phyloP scores from a whole-genome alignment of 1,139 yeast genomes.

The Taphrina deformans region DNA sequence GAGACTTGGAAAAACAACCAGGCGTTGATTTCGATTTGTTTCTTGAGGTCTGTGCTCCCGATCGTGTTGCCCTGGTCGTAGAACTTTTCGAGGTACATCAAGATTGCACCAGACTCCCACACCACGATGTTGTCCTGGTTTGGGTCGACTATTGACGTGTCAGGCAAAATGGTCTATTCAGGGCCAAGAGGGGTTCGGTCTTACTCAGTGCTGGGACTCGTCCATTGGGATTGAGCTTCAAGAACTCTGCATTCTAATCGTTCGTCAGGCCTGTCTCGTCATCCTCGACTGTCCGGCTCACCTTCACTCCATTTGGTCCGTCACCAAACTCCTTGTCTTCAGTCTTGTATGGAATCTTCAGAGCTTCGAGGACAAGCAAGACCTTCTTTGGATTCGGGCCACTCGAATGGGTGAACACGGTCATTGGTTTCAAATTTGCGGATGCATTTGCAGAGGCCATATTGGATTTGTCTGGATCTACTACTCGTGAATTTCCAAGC shows the following conservation, averaged over 20 bases:
- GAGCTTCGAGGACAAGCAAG: constrained; percentile 82
- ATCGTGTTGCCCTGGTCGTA: constrained; percentile 41
- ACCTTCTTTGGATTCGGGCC: constrained; percentile 62
- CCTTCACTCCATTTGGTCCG: constrained; percentile 50
- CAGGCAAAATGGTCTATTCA: too few species aligned
- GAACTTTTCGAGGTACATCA: constrained; percentile 56
- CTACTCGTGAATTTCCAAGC: background rate
- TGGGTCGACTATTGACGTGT: constrained; percentile 51
- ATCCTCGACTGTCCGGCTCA: background rate
- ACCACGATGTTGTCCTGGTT: constrained; percentile 48
- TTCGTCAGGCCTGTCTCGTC: too few species aligned
- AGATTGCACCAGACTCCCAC: constrained; percentile 61
- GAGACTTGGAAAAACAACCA: constrained; percentile 34
- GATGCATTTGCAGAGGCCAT: constrained; percentile 18
- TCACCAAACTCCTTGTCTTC: constrained; percentile 71
- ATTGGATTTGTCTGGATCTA: background rate
- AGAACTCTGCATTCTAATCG: background rate
- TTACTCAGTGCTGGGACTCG: constrained; percentile 55
- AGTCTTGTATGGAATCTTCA: constrained; percentile 74
- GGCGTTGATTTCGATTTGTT: constrained; percentile 39
- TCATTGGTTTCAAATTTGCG: constrained; percentile 19
- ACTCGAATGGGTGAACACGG: constrained; percentile 37
- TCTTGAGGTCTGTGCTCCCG: constrained; percentile 48
- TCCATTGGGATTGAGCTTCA: constrained; percentile 61
- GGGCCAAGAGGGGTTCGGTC: too few species aligned